phyloP scores from a whole-genome alignment of 495 filamentous ascomycete genomes.

The Clavariopsis aquatica region DNA sequence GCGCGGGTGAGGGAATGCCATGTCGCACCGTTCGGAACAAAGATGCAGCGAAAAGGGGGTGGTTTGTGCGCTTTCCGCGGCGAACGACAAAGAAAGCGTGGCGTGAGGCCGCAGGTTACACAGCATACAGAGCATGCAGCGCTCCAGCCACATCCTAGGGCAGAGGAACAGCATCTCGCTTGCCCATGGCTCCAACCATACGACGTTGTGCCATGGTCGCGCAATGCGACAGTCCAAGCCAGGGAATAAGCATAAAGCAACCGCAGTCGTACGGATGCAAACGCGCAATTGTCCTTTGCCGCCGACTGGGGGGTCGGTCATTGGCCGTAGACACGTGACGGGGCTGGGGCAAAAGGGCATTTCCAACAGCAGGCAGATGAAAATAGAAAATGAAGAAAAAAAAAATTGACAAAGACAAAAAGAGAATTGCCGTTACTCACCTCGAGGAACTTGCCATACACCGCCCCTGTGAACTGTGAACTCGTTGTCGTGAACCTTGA shows the following conservation, averaged over 20 bases:
- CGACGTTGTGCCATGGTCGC: conserved; percentile 19
- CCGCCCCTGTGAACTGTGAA: conserved; percentile 85
- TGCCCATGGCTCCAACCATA: conserved; percentile 6
- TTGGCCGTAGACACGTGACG: too few species aligned
- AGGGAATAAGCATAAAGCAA: conserved; percentile 33
- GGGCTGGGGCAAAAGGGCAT: too few species aligned
- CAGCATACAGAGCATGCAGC: conserved; percentile 31
- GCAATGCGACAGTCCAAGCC: conserved; percentile 12
- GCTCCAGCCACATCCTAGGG: conserved; percentile 27
- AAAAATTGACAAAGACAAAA: neutral
- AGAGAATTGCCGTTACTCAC: conserved; percentile 54
- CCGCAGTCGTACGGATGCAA: conserved; percentile 33
- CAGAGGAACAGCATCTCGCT: neutral
- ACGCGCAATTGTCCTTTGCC: neutral
- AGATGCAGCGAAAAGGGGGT: conserved; percentile 26
- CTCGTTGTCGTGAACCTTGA: conserved; percentile 74
- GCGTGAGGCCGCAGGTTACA: conserved; percentile 17
- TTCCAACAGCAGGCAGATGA: too few species aligned
- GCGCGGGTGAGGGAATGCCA: neutral
- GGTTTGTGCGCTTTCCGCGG: conserved; percentile 8
- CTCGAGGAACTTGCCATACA: conserved; percentile 90
- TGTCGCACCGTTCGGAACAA: conserved; percentile 10
- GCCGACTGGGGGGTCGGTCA: too few species aligned
- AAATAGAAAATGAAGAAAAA: neutral
- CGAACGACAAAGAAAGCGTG: conserved; percentile 23